phyloP scores from a whole-genome alignment of 2,329 filamentous ascomycete species.

The Microsporum audouinii region DNA sequence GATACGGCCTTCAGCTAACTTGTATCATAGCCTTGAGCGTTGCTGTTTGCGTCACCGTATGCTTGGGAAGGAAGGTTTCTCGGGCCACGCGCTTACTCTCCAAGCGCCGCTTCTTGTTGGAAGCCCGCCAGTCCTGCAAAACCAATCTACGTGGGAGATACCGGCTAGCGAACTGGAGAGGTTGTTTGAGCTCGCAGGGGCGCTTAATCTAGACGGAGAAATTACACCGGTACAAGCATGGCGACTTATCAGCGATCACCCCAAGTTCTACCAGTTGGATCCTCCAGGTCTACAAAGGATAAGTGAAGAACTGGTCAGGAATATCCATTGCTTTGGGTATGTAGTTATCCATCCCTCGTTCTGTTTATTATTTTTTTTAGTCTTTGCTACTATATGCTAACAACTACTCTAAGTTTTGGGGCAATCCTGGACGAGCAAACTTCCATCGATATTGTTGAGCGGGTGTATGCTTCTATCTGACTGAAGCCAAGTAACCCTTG shows the following conservation, averaged over 20 bases:
- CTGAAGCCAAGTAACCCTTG: neutral
- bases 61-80: conserved; percentile 12
- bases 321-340: conserved; percentile 32
- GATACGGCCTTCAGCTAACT: neutral
- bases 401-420: conserved; percentile 15
- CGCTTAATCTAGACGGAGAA: conserved; percentile 22
- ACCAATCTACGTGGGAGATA: conserved; percentile 18
- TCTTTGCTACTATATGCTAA: neutral
- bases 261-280: conserved; percentile 24
- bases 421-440: conserved; percentile 18
- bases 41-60: conserved; percentile 19
- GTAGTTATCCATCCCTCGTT: conserved; percentile 5
- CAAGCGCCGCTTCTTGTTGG: conserved; percentile 19
- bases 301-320: conserved; percentile 20
- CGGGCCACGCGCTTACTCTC: conserved; percentile 22
- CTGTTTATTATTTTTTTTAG: neutral
- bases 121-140: conserved; percentile 15
- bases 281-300: conserved; percentile 20
- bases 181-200: conserved; percentile 18
- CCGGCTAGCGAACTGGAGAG: conserved; percentile 21
- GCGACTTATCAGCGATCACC: conserved; percentile 25
- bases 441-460: conserved; percentile 14
- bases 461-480: conserved; percentile 13
- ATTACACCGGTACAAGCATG: conserved; percentile 34
- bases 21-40: conserved; percentile 18